Percentiles rank a stretch among this genome's conserved stretches.
Conservation (phyloP, 1,284 basidiomycete genomes). For the Naganishia albida region DNA sequence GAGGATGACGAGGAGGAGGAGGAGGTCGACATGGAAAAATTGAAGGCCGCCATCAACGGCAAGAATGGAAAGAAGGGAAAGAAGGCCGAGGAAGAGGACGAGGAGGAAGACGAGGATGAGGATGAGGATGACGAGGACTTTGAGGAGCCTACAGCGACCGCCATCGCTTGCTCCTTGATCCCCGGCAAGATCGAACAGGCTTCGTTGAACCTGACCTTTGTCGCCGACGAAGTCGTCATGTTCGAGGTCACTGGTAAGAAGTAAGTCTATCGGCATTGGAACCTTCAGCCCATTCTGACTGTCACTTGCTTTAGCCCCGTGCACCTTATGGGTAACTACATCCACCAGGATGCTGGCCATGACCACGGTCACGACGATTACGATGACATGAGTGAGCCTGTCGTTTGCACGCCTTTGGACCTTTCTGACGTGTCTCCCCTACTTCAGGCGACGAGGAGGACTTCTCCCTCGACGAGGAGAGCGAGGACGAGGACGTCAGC, state of each 20-base stretch:
- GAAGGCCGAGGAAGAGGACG: constrained; percentile 51
- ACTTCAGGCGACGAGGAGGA: constrained; percentile 57
- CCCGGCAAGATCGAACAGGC: constrained; percentile 74
- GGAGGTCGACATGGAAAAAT: constrained; percentile 55
- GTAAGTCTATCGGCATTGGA: constrained; percentile 49
- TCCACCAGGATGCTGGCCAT: constrained; percentile 57
- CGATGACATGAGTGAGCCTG: constrained; percentile 37
- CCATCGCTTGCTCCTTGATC: constrained; percentile 57
- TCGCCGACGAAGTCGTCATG: constrained; percentile 67
- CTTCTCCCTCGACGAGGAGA: constrained; percentile 57
- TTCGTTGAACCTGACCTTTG: constrained; percentile 71
- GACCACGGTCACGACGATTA: constrained; percentile 49
- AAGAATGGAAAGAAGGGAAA: constrained; percentile 35
- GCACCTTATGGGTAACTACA: constrained; percentile 87
- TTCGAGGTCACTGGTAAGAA: constrained; percentile 84
- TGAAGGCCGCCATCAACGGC: constrained; percentile 47
- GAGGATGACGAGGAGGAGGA: constrained; percentile 56
- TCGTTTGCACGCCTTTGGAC: neutral
- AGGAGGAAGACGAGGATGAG: constrained; percentile 48
- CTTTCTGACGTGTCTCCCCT: neutral
- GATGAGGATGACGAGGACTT: constrained; percentile 56
- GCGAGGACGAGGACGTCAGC: constrained; percentile 50
- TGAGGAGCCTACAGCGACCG: constrained; percentile 54
- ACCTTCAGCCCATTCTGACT: neutral
- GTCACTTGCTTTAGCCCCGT: constrained; percentile 62